Base-by-base conservation (phyloP, 2,329 filamentous ascomycete species). In the Curvularia lunata region DNA sequence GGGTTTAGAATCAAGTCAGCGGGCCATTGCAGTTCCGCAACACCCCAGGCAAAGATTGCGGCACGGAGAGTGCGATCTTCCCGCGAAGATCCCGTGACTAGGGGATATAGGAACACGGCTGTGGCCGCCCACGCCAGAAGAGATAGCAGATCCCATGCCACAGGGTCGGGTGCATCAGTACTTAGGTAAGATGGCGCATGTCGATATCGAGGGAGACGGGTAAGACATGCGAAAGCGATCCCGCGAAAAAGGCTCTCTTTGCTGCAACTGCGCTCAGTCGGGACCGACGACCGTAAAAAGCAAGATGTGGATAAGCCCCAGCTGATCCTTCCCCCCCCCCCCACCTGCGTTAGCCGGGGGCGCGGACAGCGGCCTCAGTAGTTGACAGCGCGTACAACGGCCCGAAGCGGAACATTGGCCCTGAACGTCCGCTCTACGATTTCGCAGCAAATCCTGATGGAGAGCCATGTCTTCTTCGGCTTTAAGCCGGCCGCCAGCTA, bases 301-400 rank as follows among this genome's bases (percentile, higher is more conserved):
- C 32, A 49, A 38, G 13, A 16, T 19, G 10, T 46, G 8, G 16
- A n/a, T 19, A 25, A 23, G 23, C 13, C 8, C n/a, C 8, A 28
- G 32, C n/a, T 49, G 34, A 12, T 4, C 12, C 32, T 34, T n/a
- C 6, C 13, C 21, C 21, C 34, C 21, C 6, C 13, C 21, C 21
- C 34, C 21, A 28, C 32, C 21, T 38, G 47, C 21, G 23, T 40
- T 18, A 6, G 32, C 9, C 16, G 19, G 23, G 23, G 28, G 16
- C 12, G 46, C 46, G 46, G 30, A 4, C 18, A 30, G 28, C 28
- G 28, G 28, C 45, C 30, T 19, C 30, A 48, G 30, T 37, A n/a
- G 19, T 37, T 27, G 21, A 48, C 16, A 48, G 46, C 32, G 32
- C 32, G 46, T 38, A 40, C 40, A 52, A 52, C 49, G 49, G 49